Evolutionary conservation across 1,139 yeast species (phyloP).

Genomic region (Pichiaceae sp.): DNA sequence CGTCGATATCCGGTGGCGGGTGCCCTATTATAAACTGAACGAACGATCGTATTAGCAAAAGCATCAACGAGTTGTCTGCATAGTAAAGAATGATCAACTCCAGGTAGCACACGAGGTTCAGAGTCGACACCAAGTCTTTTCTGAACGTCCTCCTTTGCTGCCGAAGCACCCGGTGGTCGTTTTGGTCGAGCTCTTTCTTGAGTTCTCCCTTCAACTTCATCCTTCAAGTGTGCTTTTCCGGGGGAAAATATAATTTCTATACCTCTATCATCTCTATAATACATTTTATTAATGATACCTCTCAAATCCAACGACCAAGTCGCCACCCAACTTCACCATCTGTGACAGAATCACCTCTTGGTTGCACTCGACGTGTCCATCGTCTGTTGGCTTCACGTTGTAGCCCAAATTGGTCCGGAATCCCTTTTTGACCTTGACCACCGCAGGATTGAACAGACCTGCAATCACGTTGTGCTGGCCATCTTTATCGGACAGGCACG

Average conservation of each 20-base stretch:
- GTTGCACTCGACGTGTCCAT: slow-evolving; percentile 53
- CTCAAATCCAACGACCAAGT: slow-evolving; percentile 29
- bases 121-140: slow-evolving; percentile 12
- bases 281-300: not conserved
- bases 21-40: slow-evolving; percentile 16
- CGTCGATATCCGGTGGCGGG: slow-evolving; percentile 12
- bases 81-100: slow-evolving; percentile 22
- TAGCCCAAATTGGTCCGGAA: slow-evolving; percentile 77
- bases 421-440: slow-evolving; percentile 43
- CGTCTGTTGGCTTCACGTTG: slow-evolving; percentile 57
- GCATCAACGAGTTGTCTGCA: slow-evolving; percentile 16
- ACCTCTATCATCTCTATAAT: not conserved
- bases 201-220: slow-evolving; percentile 9
- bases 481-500: slow-evolving; percentile 30
- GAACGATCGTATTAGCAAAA: slow-evolving; percentile 23
- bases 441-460: slow-evolving; percentile 71
- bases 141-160: slow-evolving; percentile 20
- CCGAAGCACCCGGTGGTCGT: slow-evolving; percentile 20
- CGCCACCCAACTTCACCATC: slow-evolving; percentile 65
- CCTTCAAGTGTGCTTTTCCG: no score
- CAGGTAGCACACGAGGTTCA: slow-evolving; percentile 22
- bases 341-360: slow-evolving; percentile 70
- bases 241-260: no score
- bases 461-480: slow-evolving; percentile 55
- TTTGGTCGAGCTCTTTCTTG: slow-evolving; percentile 13